Percentiles rank a stretch among this genome's conserved stretches.
phyloP scores from a whole-genome alignment of 257 asterid species.

The Solanum tarapatanum region DNA sequence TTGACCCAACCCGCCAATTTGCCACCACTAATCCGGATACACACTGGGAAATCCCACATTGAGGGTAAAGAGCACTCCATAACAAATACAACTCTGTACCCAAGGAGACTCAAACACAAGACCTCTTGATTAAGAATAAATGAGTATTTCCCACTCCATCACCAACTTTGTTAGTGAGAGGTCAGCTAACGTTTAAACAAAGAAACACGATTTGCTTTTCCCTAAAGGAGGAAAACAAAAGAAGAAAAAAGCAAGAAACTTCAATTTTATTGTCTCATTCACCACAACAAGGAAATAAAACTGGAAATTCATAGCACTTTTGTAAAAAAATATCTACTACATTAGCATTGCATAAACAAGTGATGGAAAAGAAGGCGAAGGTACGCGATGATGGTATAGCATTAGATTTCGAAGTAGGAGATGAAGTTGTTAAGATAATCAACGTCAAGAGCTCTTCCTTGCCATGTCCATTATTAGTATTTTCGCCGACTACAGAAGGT shows the following conservation, averaged over 20 bases:
- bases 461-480: constrained; percentile 25
- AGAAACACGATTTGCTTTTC: neutral
- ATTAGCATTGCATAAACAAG: neutral
- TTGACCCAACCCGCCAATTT: too few species aligned
- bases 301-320: neutral
- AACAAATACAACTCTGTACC: neutral
- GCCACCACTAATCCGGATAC: too few species aligned
- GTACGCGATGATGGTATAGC: neutral
- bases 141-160: fast-evolving
- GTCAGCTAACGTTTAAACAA: neutral
- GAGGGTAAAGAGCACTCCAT: neutral
- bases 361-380: neutral
- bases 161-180: neutral
- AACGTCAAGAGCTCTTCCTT: constrained; percentile 26
- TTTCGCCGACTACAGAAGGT: constrained; percentile 35
- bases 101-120: neutral
- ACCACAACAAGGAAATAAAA: neutral
- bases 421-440: constrained; percentile 15
- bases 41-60: neutral
- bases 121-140: too few species aligned
- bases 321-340: neutral
- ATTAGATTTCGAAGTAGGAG: constrained; percentile 36
- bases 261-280: neutral
- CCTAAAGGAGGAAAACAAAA: neutral
- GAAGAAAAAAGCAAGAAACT: neutral